phyloP scores from a whole-genome alignment of 768 basidiomycete genomes.

The Russula emetica region DNA sequence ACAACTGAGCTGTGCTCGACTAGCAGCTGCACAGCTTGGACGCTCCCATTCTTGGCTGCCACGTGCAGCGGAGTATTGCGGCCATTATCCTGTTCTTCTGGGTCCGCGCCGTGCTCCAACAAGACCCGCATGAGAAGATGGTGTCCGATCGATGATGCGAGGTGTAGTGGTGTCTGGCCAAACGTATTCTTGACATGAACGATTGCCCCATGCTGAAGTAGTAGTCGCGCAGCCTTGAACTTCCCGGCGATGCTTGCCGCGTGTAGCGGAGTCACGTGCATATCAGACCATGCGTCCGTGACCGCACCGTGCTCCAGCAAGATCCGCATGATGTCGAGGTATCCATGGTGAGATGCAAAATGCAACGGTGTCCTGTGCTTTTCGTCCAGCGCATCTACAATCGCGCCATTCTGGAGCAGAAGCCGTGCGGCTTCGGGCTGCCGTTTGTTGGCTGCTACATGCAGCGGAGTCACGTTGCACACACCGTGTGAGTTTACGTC shows the following conservation, averaged over 20 bases:
- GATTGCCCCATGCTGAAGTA: not conserved
- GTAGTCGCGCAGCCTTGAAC: not conserved
- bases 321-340: not conserved
- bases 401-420: not conserved
- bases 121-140: not conserved
- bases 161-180: constrained; percentile 2
- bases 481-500: not conserved
- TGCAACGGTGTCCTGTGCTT: not conserved
- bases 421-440: not conserved
- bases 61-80: not conserved
- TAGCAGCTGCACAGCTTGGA: not conserved
- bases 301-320: not conserved
- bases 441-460: not conserved
- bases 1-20: not conserved
- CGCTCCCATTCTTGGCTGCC: not conserved
- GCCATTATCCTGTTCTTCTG: not conserved
- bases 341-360: not conserved
- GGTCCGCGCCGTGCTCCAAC: not conserved
- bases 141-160: not conserved
- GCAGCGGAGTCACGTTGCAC: not conserved
- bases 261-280: not conserved
- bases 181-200: not conserved
- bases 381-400: not conserved
- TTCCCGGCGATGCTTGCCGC: not conserved
- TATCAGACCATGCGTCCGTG: not conserved